A percentile compares a stretch with the other conserved stretches of the same genome.
These are phyloP conservation scores for Botrytis deweyae DNA, from an alignment of 2,329 filamentous ascomycete species.

Conservation along the genomic window DNA sequence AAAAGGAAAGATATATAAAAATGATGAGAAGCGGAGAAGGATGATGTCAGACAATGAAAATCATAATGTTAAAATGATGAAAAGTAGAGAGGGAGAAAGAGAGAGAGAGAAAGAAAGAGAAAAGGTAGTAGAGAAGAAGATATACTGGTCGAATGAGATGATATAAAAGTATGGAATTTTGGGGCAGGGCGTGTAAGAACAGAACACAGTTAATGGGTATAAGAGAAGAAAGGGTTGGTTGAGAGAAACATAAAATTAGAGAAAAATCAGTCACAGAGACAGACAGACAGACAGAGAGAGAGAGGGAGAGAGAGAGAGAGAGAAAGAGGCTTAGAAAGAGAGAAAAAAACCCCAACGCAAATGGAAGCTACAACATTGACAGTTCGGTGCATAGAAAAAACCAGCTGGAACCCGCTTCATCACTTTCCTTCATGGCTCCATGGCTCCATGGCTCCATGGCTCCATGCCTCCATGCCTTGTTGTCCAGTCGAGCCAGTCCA, in stretches of 20 bases:
- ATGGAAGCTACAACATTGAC: constrained; percentile 4
- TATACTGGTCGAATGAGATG: neutral
- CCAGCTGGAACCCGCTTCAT: constrained; percentile 3
- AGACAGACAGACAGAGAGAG: neutral
- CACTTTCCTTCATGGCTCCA: neutral
- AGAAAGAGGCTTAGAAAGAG: neutral
- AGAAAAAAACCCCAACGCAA: neutral
- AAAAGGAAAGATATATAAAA: neutral
- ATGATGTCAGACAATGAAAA: constrained; percentile 17
- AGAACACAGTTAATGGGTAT: neutral
- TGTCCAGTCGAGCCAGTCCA: neutral
- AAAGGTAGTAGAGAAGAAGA: neutral
- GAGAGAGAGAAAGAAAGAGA: neutral
- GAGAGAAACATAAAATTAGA: neutral
- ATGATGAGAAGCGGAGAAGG: constrained; percentile 5
- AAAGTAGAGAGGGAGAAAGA: neutral
- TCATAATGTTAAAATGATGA: neutral
- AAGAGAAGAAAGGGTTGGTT: neutral
- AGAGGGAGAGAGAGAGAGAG: neutral
- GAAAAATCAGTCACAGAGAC: neutral
- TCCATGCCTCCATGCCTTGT: neutral
- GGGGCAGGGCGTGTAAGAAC: neutral
- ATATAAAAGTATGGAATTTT: neutral
- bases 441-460: neutral
- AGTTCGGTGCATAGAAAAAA: neutral